Conservation (phyloP, 1,284 basidiomycete genomes). For the Moniliophthora roreri region DNA sequence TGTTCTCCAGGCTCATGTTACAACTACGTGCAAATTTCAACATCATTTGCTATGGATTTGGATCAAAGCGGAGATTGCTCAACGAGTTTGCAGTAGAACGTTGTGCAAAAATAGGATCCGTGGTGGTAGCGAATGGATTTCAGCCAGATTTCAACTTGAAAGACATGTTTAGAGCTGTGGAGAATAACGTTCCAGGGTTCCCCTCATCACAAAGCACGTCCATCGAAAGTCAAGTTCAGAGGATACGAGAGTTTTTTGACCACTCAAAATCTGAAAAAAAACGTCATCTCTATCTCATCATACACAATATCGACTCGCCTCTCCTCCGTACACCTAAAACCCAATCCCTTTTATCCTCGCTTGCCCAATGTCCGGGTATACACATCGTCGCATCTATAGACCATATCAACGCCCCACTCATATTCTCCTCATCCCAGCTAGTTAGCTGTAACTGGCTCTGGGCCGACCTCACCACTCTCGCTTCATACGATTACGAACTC, state of each 20-base stretch:
- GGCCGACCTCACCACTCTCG: slow-evolving; percentile 85
- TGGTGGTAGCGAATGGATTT: slow-evolving; percentile 81
- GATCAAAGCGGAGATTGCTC: slow-evolving; percentile 77
- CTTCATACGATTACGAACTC: slow-evolving; percentile 79
- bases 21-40: slow-evolving; percentile 86
- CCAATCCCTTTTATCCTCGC: slow-evolving; percentile 62
- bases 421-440: slow-evolving; percentile 69
- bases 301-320: slow-evolving; percentile 87
- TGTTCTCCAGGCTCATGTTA: slow-evolving; percentile 64
- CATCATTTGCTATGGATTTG: slow-evolving; percentile 83
- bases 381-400: slow-evolving; percentile 85
- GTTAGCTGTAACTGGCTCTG: slow-evolving; percentile 77
- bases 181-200: slow-evolving; percentile 52
- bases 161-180: slow-evolving; percentile 72
- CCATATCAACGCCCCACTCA: slow-evolving; percentile 76
- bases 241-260: slow-evolving; percentile 62
- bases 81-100: slow-evolving; percentile 67
- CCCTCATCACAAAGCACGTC: slow-evolving; percentile 32
- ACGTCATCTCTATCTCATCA: slow-evolving; percentile 66
- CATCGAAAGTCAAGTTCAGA: slow-evolving; percentile 61
- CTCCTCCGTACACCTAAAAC: slow-evolving; percentile 63
- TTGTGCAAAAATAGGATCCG: slow-evolving; percentile 62
- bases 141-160: slow-evolving; percentile 69
- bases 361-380: slow-evolving; percentile 71
- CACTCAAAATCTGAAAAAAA: slow-evolving; percentile 23